phyloP scores from a whole-genome alignment of 2,329 filamentous ascomycete species.

The Penicillium sp. region DNA sequence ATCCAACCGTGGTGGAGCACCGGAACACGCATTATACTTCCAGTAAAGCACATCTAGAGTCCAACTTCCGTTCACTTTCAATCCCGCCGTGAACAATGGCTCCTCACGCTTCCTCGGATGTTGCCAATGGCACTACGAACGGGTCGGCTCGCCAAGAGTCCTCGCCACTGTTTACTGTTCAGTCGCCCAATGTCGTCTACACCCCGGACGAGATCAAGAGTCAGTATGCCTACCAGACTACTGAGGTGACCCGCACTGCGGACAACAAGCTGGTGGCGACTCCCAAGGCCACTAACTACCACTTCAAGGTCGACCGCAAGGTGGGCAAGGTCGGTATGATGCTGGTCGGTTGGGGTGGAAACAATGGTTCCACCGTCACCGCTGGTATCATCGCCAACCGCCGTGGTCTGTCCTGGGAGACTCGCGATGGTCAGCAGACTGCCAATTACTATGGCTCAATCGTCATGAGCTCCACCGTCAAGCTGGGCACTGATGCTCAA shows the following conservation, averaged over 20 bases:
- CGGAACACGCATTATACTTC: slow-evolving; percentile 51
- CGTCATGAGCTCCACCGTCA: slow-evolving; percentile 95
- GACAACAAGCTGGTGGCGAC: slow-evolving; percentile 77
- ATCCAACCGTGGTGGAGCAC: slow-evolving; percentile 80
- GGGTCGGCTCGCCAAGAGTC: slow-evolving; percentile 46
- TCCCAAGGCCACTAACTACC: slow-evolving; percentile 85
- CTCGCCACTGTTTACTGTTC: slow-evolving; percentile 72
- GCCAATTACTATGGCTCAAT: slow-evolving; percentile 99
- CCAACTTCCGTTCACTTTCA: slow-evolving; percentile 46
- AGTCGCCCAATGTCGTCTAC: slow-evolving; percentile 90
- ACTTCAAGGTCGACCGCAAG: slow-evolving; percentile 96
- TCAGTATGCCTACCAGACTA: slow-evolving; percentile 96
- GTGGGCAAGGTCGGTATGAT: slow-evolving; percentile 93
- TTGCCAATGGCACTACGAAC: slow-evolving; percentile 54
- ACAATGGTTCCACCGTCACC: slow-evolving; percentile 96
- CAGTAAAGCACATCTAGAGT: slow-evolving; percentile 40
- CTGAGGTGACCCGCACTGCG: slow-evolving; percentile 68
- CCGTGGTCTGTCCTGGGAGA: slow-evolving; percentile 82
- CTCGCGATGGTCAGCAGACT: slow-evolving; percentile 77
- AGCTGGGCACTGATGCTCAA: slow-evolving; percentile 83
- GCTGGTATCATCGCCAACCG: slow-evolving; percentile 97
- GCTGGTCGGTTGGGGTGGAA: slow-evolving; percentile 96
- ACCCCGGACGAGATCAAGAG: slow-evolving; percentile 83
- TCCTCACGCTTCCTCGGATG: slow-evolving; percentile 75
- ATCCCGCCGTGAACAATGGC: slow-evolving; percentile 64